Evolutionary conservation across 345 rosid genomes (phyloP).

Genomic region (Citrus reticulata): DNA sequence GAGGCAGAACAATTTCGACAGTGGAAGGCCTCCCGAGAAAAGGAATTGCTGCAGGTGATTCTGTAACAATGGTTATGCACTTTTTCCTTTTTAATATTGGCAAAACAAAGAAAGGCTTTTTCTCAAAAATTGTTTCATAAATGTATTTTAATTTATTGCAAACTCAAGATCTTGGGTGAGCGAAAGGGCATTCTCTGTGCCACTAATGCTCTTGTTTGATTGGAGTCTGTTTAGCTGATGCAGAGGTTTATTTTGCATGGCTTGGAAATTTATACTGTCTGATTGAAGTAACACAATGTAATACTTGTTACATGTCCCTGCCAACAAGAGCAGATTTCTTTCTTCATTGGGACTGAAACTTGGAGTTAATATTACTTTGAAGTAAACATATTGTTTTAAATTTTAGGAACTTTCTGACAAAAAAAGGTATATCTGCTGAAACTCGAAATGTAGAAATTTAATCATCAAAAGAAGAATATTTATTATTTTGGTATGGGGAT

Average conservation of each 20-base stretch:
- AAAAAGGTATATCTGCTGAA: neutral
- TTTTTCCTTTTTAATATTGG: neutral
- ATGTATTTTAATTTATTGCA: neutral
- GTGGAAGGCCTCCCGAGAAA: slow-evolving; percentile 77
- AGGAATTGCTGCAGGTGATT: slow-evolving; percentile 71
- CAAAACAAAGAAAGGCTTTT: neutral
- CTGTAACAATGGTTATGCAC: neutral
- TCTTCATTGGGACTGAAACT: neutral
- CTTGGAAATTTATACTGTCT: neutral
- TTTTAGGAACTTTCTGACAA: neutral
- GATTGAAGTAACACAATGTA: neutral
- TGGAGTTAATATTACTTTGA: neutral
- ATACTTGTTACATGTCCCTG: neutral
- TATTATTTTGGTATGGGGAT: neutral
- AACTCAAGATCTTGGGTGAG: slow-evolving; percentile 1
- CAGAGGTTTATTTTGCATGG: neutral
- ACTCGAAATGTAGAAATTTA: neutral
- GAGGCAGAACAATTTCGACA: slow-evolving; percentile 87
- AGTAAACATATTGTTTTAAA: neutral
- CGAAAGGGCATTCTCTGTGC: neutral
- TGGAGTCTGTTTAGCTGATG: neutral
- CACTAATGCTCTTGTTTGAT: neutral
- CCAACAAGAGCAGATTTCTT: neutral
- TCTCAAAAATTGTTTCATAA: neutral
- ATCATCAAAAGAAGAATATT: neutral